Base-by-base conservation (phyloP, 2,329 filamentous ascomycete genomes). In the Xylaria arbuscula region DNA sequence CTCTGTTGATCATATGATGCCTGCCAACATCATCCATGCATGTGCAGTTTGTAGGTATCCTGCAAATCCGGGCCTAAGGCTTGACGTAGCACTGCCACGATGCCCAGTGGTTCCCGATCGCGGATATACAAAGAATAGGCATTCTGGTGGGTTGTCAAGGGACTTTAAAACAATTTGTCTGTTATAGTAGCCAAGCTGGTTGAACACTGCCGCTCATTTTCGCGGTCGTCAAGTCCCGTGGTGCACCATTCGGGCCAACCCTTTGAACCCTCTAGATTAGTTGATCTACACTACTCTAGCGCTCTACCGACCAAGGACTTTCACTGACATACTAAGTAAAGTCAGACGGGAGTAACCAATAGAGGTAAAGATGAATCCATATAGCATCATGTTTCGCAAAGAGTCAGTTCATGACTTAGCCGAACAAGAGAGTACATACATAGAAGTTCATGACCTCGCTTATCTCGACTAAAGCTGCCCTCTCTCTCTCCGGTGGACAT, bases 171-270 rank as follows among this genome's bases (percentile, higher is more conserved):
- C 6, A 13, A 53, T 8, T 11, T 54, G 4, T 40, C 7, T 32
- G 32, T 19, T 11, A 45, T 24, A 24, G 22, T 38, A 48, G 64
- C 58, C 45, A 58, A 63, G 59, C 45, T 58, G 59, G 54, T 24
- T 63, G 62, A 62, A 69, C 59, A 58, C 62, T 48, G 24, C 62
- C 15, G 38, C 40, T 42, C n/a, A 22, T 54, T 19, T 58, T 38
- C n/a, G 53, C 32, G 42, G 36, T 28, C 9, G 3, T 47, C 58
- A 11, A 57, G 38, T 34, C 40, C n/a, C 54, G 53, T 55, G 47
- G 34, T 62, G 38, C 53, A 17, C 28, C 62, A 51, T 58, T 9
- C 36, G 42, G 36, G 13, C 11, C 13, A 45, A 17, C 17, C 7
- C 15, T 45, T 19, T 19, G 17, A 7, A 45, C 15, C 4, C 38